Evolutionary conservation across 2,329 filamentous ascomycete genomes (phyloP).

Genomic region (Incumbomyces lentus): DNA sequence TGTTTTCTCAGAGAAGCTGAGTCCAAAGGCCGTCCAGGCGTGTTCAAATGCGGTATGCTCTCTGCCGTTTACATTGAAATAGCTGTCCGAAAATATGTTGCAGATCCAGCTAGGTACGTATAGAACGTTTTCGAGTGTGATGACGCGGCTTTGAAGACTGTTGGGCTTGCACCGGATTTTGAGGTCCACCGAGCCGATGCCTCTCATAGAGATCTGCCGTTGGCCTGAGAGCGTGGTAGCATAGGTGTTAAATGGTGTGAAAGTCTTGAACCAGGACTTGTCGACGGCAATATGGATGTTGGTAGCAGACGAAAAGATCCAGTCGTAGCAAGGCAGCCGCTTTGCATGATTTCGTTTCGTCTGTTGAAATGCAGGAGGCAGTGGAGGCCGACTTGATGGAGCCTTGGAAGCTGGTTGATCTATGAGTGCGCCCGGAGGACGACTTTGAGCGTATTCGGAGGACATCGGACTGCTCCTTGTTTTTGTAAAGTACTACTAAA

Average conservation of each 20-base stretch:
- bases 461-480: not conserved
- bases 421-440: not conserved
- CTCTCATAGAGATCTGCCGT: constrained; percentile 21
- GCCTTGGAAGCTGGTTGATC: not conserved
- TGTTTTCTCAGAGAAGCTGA: constrained; percentile 16
- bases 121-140: constrained; percentile 26
- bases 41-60: constrained; percentile 14
- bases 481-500: too few relatives aligned
- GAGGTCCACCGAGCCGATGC: constrained; percentile 26
- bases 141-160: constrained; percentile 18
- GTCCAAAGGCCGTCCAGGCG: constrained; percentile 17
- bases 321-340: constrained; percentile 17
- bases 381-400: not conserved
- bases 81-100: constrained; percentile 22
- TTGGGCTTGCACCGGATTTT: constrained; percentile 19
- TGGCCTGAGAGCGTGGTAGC: constrained; percentile 19
- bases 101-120: constrained; percentile 28
- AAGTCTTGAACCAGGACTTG: constrained; percentile 24
- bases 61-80: constrained; percentile 8
- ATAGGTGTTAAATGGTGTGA: constrained; percentile 22
- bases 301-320: constrained; percentile 21
- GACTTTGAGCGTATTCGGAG: not conserved
- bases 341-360: not conserved
- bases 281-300: constrained; percentile 28
- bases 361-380: not conserved